Base-by-base conservation (phyloP, 2,329 filamentous ascomycete species). In the Aspergillus sp. region DNA sequence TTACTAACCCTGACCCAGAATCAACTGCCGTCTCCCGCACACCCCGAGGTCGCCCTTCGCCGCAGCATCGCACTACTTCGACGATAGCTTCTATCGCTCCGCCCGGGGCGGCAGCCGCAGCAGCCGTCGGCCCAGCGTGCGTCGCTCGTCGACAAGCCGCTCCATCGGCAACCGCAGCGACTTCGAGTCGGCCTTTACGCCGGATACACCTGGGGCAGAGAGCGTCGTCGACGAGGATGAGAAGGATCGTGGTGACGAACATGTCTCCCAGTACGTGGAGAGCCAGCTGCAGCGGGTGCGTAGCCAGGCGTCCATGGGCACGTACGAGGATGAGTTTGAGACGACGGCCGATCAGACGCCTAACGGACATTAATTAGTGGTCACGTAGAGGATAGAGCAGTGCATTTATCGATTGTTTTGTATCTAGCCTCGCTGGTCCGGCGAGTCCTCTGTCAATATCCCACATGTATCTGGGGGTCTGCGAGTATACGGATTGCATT, bases 11-110 rank as follows among this genome's bases (percentile, higher is more conserved):
- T 59, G 9, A 30, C 13, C 4, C 35, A 93, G 89, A 60, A 82
- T 95, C 67, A 94, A 85, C 69, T 96, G 92, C 70, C 89, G 92
- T 64, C 84, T 96, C 13, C 92, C 93, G 1, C 90, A 96, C 65
- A 97, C 94, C 0, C 94, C 94, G 13, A 88, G 91, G 46, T 95
- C 91, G 3, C 92, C 93, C 2, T 85, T 87, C 2, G 83, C 84
- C 1, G 90, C 87, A 38, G 93, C 95, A 73, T 82, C 88, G 7
- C 92, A 96, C 70, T 97, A 97, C 78, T 97, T 97, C 68, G 93
- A 97, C 65, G 93, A 97, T 65, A 84, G 91, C 54, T 88, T 95
- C 71, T 80, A 81, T 49, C 82, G 86, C 33, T 78, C 57, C 54
- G 65, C 50, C 60, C 78, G 74, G 9, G 19, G 16, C 60, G 76